These are phyloP conservation scores for Tricholoma bakamatsutake DNA, from an alignment of 768 basidiomycete genomes.

Conservation along the genomic window DNA sequence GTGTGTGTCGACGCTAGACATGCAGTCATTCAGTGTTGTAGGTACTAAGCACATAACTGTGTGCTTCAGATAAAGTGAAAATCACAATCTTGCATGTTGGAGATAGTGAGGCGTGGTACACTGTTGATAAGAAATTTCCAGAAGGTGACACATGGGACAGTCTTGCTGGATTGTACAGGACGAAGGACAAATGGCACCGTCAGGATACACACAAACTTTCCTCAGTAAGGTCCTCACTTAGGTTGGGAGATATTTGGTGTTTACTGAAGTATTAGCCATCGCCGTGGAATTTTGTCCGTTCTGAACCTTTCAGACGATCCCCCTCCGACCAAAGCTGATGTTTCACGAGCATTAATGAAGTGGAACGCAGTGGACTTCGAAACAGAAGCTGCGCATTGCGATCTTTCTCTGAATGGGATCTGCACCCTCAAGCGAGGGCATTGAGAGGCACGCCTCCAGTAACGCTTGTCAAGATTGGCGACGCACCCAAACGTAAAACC, in stretches of 20 bases:
- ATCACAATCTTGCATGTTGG: neutral
- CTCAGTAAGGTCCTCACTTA: slow-evolving; percentile 33
- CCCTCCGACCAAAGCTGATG: slow-evolving; percentile 26
- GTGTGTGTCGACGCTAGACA: slow-evolving; percentile 52
- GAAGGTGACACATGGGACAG: slow-evolving; percentile 35
- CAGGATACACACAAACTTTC: slow-evolving; percentile 59
- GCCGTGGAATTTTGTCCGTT: slow-evolving; percentile 42
- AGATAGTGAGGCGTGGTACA: slow-evolving; percentile 51
- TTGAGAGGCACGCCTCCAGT: slow-evolving; percentile 37
- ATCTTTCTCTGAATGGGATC: slow-evolving; percentile 44
- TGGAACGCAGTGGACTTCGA: slow-evolving; percentile 46
- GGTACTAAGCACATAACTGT: slow-evolving; percentile 7
- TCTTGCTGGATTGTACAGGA: slow-evolving; percentile 48
- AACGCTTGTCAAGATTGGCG: slow-evolving; percentile 35
- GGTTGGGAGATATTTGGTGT: neutral
- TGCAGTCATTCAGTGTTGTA: slow-evolving; percentile 50
- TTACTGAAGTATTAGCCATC: slow-evolving; percentile 32
- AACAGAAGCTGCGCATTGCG: slow-evolving; percentile 43
- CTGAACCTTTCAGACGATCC: slow-evolving; percentile 29
- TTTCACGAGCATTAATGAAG: slow-evolving; percentile 30
- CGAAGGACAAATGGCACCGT: slow-evolving; percentile 45
- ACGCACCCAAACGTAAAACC: no score
- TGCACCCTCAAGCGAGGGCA: slow-evolving; percentile 40
- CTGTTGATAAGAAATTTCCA: slow-evolving; percentile 32
- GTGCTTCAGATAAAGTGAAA: neutral